These are phyloP conservation scores for Abelmoschus esculentus DNA, from an alignment of 345 rosid genomes.

Conservation along the genomic window DNA sequence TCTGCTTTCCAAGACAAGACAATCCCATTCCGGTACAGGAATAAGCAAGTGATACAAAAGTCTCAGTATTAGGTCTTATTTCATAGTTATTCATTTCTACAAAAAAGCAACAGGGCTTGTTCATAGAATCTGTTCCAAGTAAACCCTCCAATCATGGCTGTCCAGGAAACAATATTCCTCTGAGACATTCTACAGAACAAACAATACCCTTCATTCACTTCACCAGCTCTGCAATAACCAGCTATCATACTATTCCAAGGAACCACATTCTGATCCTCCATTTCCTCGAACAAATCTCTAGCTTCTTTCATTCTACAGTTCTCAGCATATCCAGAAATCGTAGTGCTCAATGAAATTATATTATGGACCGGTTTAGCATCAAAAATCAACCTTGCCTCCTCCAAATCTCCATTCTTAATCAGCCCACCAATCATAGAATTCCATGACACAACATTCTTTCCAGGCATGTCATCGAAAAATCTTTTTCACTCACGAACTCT, in stretches of 20 bases:
- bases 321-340: slow-evolving; percentile 16
- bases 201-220: slow-evolving; percentile 38
- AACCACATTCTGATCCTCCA: slow-evolving; percentile 43
- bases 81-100: slow-evolving; percentile 28
- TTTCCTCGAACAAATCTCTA: slow-evolving; percentile 46
- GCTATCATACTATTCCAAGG: slow-evolving; percentile 63
- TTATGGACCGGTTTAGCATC: slow-evolving; percentile 3
- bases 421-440: slow-evolving; percentile 3
- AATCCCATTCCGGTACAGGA: slow-evolving; percentile 52
- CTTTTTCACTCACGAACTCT: not conserved
- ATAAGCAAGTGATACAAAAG: slow-evolving; percentile 63
- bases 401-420: slow-evolving; percentile 11
- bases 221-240: slow-evolving; percentile 52
- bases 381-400: slow-evolving; percentile 9
- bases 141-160: slow-evolving; percentile 61
- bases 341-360: slow-evolving; percentile 9
- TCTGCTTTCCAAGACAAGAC: slow-evolving; percentile 42
- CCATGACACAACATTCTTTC: slow-evolving; percentile 10
- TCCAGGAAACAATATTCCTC: slow-evolving; percentile 61
- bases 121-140: slow-evolving; percentile 48
- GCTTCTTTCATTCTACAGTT: slow-evolving; percentile 12
- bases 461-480: not conserved
- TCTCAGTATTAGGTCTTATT: slow-evolving; percentile 49
- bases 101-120: slow-evolving; percentile 40
- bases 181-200: slow-evolving; percentile 48